Base-by-base conservation (phyloP, 306 rosid genomes). In the Quercus variabilis region DNA sequence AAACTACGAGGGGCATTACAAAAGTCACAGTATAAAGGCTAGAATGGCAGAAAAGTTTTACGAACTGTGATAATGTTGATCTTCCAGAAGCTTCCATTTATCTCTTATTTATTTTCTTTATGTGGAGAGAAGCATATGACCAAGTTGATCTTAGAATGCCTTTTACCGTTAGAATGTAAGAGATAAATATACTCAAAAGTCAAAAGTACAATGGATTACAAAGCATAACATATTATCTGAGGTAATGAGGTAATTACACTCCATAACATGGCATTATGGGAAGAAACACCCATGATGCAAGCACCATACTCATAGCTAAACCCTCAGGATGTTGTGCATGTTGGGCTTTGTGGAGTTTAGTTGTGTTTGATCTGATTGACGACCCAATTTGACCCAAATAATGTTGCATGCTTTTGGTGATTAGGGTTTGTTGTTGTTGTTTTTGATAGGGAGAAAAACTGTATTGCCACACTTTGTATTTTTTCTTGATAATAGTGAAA, bases 201-300 rank as follows among this genome's bases (percentile, higher is more conserved):
- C 73, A 80, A 75, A 60, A 46, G 69, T 46, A 67, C 9, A 67
- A 67, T 15, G 17, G 25, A 33, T 19, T 17, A 19, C 23, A 17
- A 78, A 83, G 35, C 20, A 51, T 51, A 75, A 63, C 25, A 82
- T 25, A 28, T 6, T 88, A 96, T 98, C 98, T 96, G 99, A 14
- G 99, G 99, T 76, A 96, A 87, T 55, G 99, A 96, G 18, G 99
- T 96, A 83, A 96, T 93, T 59, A 96, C 85, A 69, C 99, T 96
- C 99, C 99, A 96, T 73, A 96, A 82, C 97, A 96, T 91, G 67
- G 98, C 99, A 87, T 96, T 96, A 80, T 93, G 97, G 0, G 99
- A 97, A 75, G 98, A 96, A 82, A 96, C 99, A 41, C 97, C 99
- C 96, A 89, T 78, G 99, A 90, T 68, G 97, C 94, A 78, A 96